Percentiles rank a stretch among this genome's conserved stretches.
phyloP scores from a whole-genome alignment of 1,284 basidiomycete genomes.

The Wallemia hederae region DNA sequence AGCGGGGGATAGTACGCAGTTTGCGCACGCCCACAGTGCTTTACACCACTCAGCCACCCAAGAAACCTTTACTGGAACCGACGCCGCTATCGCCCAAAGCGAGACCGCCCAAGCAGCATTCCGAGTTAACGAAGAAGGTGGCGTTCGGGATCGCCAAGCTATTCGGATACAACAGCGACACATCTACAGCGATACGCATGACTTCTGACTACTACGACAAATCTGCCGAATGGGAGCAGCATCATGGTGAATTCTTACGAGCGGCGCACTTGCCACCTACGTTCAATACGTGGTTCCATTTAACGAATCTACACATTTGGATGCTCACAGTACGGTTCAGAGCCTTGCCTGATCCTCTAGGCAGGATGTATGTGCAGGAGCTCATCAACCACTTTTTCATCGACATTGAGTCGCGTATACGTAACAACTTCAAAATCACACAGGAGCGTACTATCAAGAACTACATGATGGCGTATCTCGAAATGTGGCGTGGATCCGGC shows the following conservation, averaged over 20 bases:
- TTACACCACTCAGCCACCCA: background rate
- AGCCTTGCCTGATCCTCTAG: slow-evolving; percentile 14
- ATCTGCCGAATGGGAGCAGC: slow-evolving; percentile 15
- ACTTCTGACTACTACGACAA: slow-evolving; percentile 19
- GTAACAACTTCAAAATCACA: slow-evolving; percentile 17
- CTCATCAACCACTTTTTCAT: slow-evolving; percentile 21
- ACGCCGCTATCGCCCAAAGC: background rate
- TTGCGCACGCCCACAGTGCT: too few relatives aligned
- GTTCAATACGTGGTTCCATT: slow-evolving; percentile 21
- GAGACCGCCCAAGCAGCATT: background rate
- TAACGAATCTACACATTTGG: slow-evolving; percentile 20
- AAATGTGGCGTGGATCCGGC: slow-evolving; percentile 18
- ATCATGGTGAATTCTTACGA: slow-evolving; percentile 11
- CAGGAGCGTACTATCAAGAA: slow-evolving; percentile 18
- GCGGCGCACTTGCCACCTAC: slow-evolving; percentile 14
- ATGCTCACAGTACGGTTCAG: slow-evolving; percentile 18
- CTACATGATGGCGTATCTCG: slow-evolving; percentile 19
- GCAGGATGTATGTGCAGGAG: slow-evolving; percentile 17
- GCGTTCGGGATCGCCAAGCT: slow-evolving; percentile 14
- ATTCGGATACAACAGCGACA: slow-evolving; percentile 18
- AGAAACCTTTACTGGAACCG: background rate
- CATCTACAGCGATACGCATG: slow-evolving; percentile 17
- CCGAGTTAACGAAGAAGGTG: slow-evolving; percentile 6
- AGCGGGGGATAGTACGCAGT: too few relatives aligned
- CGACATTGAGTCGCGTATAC: slow-evolving; percentile 19